Conservation (phyloP, 2,329 filamentous ascomycete genomes). For the Zarea fungicola region DNA sequence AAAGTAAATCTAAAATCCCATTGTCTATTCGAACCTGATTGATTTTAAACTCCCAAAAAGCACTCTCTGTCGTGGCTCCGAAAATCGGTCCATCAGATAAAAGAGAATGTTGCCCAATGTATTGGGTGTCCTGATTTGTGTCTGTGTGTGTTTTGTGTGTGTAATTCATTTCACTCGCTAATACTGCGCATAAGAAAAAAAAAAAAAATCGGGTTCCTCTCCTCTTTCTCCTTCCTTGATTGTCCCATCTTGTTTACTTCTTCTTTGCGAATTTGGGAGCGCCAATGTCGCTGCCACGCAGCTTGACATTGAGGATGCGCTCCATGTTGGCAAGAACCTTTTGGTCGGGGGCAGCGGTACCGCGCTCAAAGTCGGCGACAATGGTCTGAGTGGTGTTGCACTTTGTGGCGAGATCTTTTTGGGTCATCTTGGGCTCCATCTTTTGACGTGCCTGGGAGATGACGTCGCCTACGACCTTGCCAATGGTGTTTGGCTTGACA, state of each 20-base stretch:
- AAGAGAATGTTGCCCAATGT: no score
- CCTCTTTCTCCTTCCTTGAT: slow-evolving; percentile 4
- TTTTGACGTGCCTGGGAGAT: slow-evolving; percentile 75
- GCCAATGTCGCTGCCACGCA: slow-evolving; percentile 81
- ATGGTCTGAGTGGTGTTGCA: slow-evolving; percentile 80
- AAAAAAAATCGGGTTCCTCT: background rate
- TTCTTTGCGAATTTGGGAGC: slow-evolving; percentile 77
- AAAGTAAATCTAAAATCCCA: slow-evolving; percentile 11
- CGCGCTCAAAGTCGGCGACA: slow-evolving; percentile 81
- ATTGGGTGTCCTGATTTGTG: background rate
- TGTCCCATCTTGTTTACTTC: slow-evolving; percentile 29
- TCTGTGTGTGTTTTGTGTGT: background rate
- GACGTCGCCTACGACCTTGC: slow-evolving; percentile 71
- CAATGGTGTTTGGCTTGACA: slow-evolving; percentile 91
- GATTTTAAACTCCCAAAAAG: slow-evolving; percentile 13
- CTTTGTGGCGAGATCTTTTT: slow-evolving; percentile 80
- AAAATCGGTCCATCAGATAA: no score
- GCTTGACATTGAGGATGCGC: slow-evolving; percentile 79
- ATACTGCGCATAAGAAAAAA: slow-evolving; percentile 10
- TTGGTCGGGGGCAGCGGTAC: slow-evolving; percentile 73
- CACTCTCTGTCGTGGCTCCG: no score
- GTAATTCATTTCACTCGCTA: slow-evolving; percentile 9
- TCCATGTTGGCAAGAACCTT: slow-evolving; percentile 76
- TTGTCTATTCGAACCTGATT: slow-evolving; percentile 4
- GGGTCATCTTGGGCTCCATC: slow-evolving; percentile 91